Percentiles rank a stretch among this genome's conserved stretches.
phyloP scores from a whole-genome alignment of 1,284 basidiomycete species.

The Ganoderma boninense region DNA sequence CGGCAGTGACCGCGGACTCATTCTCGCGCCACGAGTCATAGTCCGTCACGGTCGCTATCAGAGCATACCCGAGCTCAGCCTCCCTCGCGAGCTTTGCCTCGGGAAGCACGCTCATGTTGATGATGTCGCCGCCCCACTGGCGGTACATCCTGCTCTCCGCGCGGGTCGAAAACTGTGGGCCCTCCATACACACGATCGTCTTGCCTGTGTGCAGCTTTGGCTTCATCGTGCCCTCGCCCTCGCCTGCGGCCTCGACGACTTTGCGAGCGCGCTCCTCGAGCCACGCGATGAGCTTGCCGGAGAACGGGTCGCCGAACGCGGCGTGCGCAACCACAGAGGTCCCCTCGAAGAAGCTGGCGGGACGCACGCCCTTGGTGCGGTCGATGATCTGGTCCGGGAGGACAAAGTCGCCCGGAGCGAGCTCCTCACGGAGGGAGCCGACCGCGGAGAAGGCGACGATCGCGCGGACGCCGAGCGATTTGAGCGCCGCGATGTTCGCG shows the following conservation, averaged over 20 bases:
- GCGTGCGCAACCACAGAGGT: slow-evolving; percentile 90
- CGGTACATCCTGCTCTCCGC: slow-evolving; percentile 97
- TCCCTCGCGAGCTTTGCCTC: slow-evolving; percentile 97
- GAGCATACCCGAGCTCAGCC: slow-evolving; percentile 92
- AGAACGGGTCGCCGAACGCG: slow-evolving; percentile 94
- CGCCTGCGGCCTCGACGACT: slow-evolving; percentile 63
- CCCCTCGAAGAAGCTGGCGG: slow-evolving; percentile 88
- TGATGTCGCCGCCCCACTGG: slow-evolving; percentile 91
- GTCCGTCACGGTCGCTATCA: slow-evolving; percentile 92
- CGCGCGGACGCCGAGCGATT: slow-evolving; percentile 88
- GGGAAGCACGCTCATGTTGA: slow-evolving; percentile 96
- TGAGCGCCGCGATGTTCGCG: slow-evolving; percentile 96
- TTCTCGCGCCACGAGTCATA: slow-evolving; percentile 91
- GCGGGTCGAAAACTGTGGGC: slow-evolving; percentile 93
- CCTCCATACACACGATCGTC: slow-evolving; percentile 97
- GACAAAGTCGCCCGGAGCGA: slow-evolving; percentile 89
- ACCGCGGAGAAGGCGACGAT: slow-evolving; percentile 97
- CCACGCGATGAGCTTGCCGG: slow-evolving; percentile 71
- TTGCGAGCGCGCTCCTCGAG: slow-evolving; percentile 72
- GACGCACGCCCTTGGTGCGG: slow-evolving; percentile 91
- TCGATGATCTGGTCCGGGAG: slow-evolving; percentile 97
- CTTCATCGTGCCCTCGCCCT: slow-evolving; percentile 51
- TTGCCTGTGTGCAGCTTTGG: slow-evolving; percentile 81
- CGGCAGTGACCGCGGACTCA: slow-evolving; percentile 85
- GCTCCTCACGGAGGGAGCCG: slow-evolving; percentile 95